Evolutionary conservation across 495 filamentous ascomycete genomes (phyloP), one percentile per base, ranked within the genome.

Genomic region (Aspergillus olivimuriae): DNA sequence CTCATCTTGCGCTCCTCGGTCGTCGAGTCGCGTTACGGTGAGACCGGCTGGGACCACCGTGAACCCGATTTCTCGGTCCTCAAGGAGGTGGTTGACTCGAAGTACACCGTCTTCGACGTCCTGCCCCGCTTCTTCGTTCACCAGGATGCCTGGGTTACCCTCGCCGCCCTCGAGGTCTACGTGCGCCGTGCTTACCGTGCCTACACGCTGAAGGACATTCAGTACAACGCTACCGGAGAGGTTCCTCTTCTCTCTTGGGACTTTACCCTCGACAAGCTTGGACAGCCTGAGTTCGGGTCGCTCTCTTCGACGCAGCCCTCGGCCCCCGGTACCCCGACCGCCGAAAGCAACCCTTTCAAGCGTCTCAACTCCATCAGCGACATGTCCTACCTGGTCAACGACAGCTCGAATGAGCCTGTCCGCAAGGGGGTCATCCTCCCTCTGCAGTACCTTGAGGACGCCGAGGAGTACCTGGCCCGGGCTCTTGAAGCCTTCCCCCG

Each of bases 61-160:
- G 87, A 95, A 57, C 92, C 92, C 14, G 82, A 84, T 58, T 67
- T 89, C 38, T 80, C 88, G 32, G 73, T 90, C 54, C 79, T 98
- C 62, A 92, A 94, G 70, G 92, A 98, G 62, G 92, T 98, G 34
- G 87, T 98, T 35, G 92, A 98, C 67, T 97, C 92, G 24, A 92
- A 92, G 70, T 96, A 89, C 68, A 97, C 90, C 34, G 90, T 98
- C 46, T 96, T 95, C 56, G 92, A 98, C 62, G 92, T 98, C 4
- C 65, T 98, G 43, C 84, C 91, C 7, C 79, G 82, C 31, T 98
- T 98, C 78, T 98, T 98, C 55, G 84, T 81, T 32, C 87, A 98
- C 61, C 75, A 84, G 39, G 92, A 98, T 59, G 85, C 86, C 10
- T 97, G 90, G 89, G 92, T 98, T 31, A 89, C 89, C 1, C 70